phyloP scores from a whole-genome alignment of 2,329 filamentous ascomycete genomes.

The Neonectria punicea region DNA sequence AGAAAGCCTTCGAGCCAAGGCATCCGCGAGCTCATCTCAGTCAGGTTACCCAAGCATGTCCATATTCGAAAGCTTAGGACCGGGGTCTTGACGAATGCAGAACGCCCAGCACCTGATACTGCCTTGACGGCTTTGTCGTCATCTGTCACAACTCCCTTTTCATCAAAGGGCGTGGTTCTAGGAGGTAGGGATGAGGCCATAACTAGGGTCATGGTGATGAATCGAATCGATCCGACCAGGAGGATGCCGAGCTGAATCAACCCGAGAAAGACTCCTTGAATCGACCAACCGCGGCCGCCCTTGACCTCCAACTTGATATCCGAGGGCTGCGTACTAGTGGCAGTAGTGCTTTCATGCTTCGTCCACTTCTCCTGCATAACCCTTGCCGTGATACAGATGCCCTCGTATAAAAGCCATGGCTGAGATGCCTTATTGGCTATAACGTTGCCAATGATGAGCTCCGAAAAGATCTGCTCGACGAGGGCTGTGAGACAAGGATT shows the following conservation, averaged over 20 bases:
- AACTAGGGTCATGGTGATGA: constrained; percentile 71
- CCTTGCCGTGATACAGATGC: constrained; percentile 76
- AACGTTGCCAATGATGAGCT: constrained; percentile 87
- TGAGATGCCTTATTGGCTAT: constrained; percentile 84
- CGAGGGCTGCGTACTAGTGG: constrained; percentile 25
- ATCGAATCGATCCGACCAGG: constrained; percentile 71
- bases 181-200: constrained; percentile 75
- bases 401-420: constrained; percentile 89
- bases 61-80: constrained; percentile 82
- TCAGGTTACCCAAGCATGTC: constrained; percentile 76
- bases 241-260: constrained; percentile 65
- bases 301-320: constrained; percentile 26
- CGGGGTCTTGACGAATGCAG: constrained; percentile 60
- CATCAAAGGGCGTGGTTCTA: constrained; percentile 49
- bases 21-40: constrained; percentile 83
- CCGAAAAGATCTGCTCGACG: constrained; percentile 87
- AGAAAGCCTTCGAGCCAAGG: constrained; percentile 86
- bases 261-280: constrained; percentile 64
- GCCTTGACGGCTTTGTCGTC: constrained; percentile 37
- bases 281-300: constrained; percentile 49
- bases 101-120: constrained; percentile 26
- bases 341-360: constrained; percentile 26
- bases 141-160: constrained; percentile 35
- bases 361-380: constrained; percentile 48
- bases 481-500: constrained; percentile 87